Evolutionary conservation across 441 rosid species (phyloP), one percentile per base, ranked within the genome.

Genomic region (Adansonia madagascariensis): DNA sequence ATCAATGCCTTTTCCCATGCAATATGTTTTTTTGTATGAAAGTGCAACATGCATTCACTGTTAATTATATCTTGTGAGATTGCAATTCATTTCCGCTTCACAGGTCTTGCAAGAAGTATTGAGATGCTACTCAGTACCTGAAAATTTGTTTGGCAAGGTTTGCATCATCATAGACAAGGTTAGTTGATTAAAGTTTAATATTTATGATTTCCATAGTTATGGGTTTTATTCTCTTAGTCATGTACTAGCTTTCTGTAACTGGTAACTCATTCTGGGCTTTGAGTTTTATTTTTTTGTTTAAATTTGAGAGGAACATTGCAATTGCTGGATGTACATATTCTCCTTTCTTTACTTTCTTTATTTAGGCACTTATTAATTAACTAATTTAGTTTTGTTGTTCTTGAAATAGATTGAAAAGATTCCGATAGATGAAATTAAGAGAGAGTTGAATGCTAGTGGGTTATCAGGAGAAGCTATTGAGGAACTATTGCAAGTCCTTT

Each of bases 91-190:
- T 63, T 75, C 50, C 67, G 39, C 53, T 60, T 78, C 68, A 53
- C 86, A 95, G 98, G 93, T 95, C 80, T 85, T 93, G 81, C 99
- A 93, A 82, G 97, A 95, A 59, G 63, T 59, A 18, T 59, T 59
- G 63, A 59, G 63, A 59, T 59, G 63, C 63, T 59, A 59, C 10
- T 88, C 91, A 2, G 80, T 93, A 67, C 91, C 95, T 1, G 98
- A 93, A 66, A 78, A 76, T 79, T 79, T 85, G 82, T 95, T 93
- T 88, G 93, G 92, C 78, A 88, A 85, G 82, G 97, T 92, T 75
- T 92, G 97, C 80, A 73, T 95, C 69, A 88, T 90, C 76, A 91
- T 95, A 79, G 98, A 93, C 87, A 92, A 95, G 99, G 98, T 95
- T 78, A 77, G 91, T 80, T 72, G 67, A 68, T 66, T 75, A 57